Evolutionary conservation across 805 yeast species (phyloP).

Genomic region (Lipomyces lipofer): DNA sequence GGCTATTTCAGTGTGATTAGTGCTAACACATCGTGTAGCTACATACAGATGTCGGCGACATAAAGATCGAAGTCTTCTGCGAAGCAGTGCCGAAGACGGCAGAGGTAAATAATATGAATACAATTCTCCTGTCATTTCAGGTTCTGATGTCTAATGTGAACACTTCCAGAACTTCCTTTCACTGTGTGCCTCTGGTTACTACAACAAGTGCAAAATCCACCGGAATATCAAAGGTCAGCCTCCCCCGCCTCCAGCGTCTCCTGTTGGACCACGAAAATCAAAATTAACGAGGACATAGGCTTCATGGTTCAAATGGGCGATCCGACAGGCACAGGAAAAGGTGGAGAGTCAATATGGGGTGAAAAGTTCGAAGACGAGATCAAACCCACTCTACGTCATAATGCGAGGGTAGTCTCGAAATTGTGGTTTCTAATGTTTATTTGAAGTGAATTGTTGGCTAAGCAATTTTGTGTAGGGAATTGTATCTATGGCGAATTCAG

Average conservation of each 20-base stretch:
- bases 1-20: no score
- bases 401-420: constrained; percentile 19
- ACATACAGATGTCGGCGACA: constrained; percentile 44
- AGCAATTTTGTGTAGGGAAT: constrained; percentile 33
- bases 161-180: constrained; percentile 46
- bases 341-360: constrained; percentile 39
- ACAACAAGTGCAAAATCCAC: constrained; percentile 39
- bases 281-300: no score
- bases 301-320: constrained; percentile 55
- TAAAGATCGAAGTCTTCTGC: constrained; percentile 45
- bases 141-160: constrained; percentile 4
- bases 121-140: not conserved
- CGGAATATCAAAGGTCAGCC: constrained; percentile 45
- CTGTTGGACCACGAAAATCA: constrained; percentile 28
- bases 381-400: constrained; percentile 31
- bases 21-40: no score
- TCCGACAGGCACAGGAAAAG: constrained; percentile 38
- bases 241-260: no score
- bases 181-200: constrained; percentile 49
- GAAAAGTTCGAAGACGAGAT: constrained; percentile 37
- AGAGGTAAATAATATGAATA: constrained; percentile 38
- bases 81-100: constrained; percentile 44
- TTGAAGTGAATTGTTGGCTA: no score
- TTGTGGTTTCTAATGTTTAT: not conserved
- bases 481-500: constrained; percentile 56